Percentiles rank a stretch among this genome's conserved stretches.
Evolutionary conservation across 805 yeast genomes (phyloP).

Genomic region (Schwanniomyces yamadae): DNA sequence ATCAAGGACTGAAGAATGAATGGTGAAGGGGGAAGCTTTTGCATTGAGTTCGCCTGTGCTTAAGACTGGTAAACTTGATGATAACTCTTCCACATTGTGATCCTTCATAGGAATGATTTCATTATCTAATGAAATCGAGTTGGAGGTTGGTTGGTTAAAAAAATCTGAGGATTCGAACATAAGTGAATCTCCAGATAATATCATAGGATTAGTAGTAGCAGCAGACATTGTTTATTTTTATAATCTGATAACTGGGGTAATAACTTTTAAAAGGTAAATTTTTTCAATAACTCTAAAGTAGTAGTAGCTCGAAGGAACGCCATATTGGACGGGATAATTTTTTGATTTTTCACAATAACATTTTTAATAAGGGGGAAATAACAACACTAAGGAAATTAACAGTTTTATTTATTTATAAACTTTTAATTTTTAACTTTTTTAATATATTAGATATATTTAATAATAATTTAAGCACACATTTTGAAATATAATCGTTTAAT

Average conservation of each 20-base stretch:
- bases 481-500: constrained; percentile 10
- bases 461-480: constrained; percentile 38
- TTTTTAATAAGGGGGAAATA: constrained; percentile 23
- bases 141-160: constrained; percentile 12
- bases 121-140: constrained; percentile 4
- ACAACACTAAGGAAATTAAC: constrained; percentile 23
- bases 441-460: constrained; percentile 7
- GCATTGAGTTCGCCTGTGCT: constrained; percentile 3
- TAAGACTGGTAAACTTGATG: constrained; percentile 24
- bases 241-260: constrained; percentile 7
- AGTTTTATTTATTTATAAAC: constrained; percentile 15
- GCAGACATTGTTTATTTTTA: constrained; percentile 20
- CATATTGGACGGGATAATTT: constrained; percentile 28
- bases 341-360: constrained; percentile 31
- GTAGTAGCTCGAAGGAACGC: constrained; percentile 21
- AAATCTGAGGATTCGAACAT: constrained; percentile 24
- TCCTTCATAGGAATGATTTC: constrained; percentile 12
- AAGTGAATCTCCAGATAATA: constrained; percentile 21
- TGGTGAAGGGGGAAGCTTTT: constrained; percentile 45
- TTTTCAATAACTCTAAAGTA: neutral
- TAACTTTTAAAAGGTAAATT: neutral
- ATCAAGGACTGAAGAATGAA: constrained; percentile 52
- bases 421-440: constrained; percentile 9
- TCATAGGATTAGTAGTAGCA: constrained; percentile 20
- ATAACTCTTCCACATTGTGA: constrained; percentile 22